These are phyloP conservation scores for Orbilia javanica DNA, from an alignment of 2,329 filamentous ascomycete genomes.

Conservation along the genomic window DNA sequence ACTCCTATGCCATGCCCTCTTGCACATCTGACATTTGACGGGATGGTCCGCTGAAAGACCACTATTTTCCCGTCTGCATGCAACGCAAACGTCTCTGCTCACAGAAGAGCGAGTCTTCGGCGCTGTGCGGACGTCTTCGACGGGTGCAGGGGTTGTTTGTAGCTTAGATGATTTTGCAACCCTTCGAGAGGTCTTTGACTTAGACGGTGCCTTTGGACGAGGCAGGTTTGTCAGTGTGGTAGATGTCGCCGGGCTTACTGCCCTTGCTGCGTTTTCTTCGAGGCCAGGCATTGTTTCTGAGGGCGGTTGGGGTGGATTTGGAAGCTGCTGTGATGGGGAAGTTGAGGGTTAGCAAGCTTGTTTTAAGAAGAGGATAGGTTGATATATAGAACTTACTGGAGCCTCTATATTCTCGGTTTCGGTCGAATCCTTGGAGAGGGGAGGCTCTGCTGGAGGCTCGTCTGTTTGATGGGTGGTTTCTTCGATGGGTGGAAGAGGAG, in stretches of 20 bases:
- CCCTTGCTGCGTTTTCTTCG: neutral
- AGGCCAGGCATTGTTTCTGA: neutral
- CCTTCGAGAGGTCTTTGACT: neutral
- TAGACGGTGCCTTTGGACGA: neutral
- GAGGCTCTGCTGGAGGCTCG: neutral
- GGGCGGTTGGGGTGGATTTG: neutral
- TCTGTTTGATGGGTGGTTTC: neutral
- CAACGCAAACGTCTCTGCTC: constrained; percentile 12
- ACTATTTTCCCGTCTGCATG: constrained; percentile 17
- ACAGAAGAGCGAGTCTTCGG: neutral
- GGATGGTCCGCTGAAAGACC: constrained; percentile 18
- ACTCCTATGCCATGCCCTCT: constrained; percentile 33
- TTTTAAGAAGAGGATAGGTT: neutral
- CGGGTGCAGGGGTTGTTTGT: neutral
- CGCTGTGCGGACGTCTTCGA: neutral
- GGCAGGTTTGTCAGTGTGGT: neutral
- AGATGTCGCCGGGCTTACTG: neutral
- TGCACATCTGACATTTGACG: constrained; percentile 25
- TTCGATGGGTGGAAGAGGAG: neutral
- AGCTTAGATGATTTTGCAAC: neutral
- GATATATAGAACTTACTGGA: neutral
- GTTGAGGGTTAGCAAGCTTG: neutral
- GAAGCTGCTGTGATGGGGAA: neutral
- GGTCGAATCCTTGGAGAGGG: neutral
- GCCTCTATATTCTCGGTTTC: neutral